These are phyloP conservation scores for Fonsecaea multimorphosa DNA, from an alignment of 2,329 filamentous ascomycete genomes.

Conservation along the genomic window DNA sequence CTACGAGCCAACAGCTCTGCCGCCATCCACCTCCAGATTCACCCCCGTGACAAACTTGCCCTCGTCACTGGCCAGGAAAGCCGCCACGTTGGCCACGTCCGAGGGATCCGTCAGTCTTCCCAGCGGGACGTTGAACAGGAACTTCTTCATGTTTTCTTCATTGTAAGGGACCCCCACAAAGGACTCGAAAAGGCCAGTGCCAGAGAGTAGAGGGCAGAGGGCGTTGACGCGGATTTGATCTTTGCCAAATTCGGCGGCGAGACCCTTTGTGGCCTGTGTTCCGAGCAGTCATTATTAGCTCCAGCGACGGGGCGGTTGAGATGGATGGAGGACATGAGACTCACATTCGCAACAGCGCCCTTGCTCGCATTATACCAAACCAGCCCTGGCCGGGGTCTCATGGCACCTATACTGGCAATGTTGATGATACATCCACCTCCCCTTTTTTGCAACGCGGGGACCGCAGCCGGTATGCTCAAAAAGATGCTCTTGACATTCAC, in stretches of 20 bases:
- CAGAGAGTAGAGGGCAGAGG: slow-evolving; percentile 68
- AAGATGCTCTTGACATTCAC: slow-evolving; percentile 55
- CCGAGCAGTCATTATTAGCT: not conserved
- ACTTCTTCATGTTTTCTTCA: slow-evolving; percentile 52
- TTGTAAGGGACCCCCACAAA: slow-evolving; percentile 52
- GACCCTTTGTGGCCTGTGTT: slow-evolving; percentile 61
- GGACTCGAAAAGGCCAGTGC: slow-evolving; percentile 64
- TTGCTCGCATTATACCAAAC: slow-evolving; percentile 56
- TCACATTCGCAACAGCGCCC: slow-evolving; percentile 52
- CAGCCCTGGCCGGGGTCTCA: slow-evolving; percentile 50
- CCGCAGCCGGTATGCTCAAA: slow-evolving; percentile 44
- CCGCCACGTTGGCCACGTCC: slow-evolving; percentile 73
- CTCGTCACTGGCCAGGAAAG: slow-evolving; percentile 70
- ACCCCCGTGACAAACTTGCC: slow-evolving; percentile 66
- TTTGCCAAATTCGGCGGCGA: slow-evolving; percentile 56
- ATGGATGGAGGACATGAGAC: slow-evolving; percentile 21
- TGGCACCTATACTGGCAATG: slow-evolving; percentile 52
- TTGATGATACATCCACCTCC: slow-evolving; percentile 54
- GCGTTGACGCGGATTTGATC: slow-evolving; percentile 59
- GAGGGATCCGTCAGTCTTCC: slow-evolving; percentile 53
- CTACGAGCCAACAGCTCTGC: slow-evolving; percentile 32
- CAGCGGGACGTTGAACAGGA: slow-evolving; percentile 53
- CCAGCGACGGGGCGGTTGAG: not conserved
- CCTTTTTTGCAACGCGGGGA: slow-evolving; percentile 48
- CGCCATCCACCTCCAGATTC: slow-evolving; percentile 39